Conservation (phyloP, 305 asterid genomes). For the Fraxinus velutina region DNA sequence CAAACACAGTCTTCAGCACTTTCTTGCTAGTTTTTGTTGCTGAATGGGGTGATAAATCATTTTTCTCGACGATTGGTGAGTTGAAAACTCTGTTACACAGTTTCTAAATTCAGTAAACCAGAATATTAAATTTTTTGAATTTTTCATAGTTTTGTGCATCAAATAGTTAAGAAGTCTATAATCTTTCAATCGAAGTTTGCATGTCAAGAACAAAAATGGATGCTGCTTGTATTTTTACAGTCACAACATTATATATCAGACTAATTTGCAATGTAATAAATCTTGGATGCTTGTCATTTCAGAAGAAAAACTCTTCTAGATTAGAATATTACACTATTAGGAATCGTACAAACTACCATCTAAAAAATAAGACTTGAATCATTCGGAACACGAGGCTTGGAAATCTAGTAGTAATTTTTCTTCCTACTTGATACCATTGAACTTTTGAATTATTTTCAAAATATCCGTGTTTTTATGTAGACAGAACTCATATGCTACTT, state of each 20-base stretch:
- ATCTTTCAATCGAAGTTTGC: neutral
- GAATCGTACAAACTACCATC: neutral
- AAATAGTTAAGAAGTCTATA: neutral
- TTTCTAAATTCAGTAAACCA: neutral
- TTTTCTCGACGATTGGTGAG: slow-evolving; percentile 90
- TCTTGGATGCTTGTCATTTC: neutral
- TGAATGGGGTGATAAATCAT: slow-evolving; percentile 99
- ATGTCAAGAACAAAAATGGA: neutral
- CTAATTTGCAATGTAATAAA: neutral
- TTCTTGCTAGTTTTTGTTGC: slow-evolving; percentile 85
- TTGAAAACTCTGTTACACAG: neutral
- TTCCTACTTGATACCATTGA: neutral
- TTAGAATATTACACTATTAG: neutral
- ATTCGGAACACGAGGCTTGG: neutral
- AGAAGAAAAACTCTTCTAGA: neutral
- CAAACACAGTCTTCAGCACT: slow-evolving; percentile 73
- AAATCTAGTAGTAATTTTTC: neutral
- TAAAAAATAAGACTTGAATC: neutral
- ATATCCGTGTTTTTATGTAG: neutral
- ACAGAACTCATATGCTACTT: neutral
- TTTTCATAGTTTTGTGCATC: neutral
- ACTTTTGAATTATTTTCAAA: neutral
- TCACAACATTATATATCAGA: neutral
- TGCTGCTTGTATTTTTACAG: neutral
- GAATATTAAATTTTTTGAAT: neutral